phyloP scores from a whole-genome alignment of 169 alveolate species.

The Plasmodium vivax region DNA sequence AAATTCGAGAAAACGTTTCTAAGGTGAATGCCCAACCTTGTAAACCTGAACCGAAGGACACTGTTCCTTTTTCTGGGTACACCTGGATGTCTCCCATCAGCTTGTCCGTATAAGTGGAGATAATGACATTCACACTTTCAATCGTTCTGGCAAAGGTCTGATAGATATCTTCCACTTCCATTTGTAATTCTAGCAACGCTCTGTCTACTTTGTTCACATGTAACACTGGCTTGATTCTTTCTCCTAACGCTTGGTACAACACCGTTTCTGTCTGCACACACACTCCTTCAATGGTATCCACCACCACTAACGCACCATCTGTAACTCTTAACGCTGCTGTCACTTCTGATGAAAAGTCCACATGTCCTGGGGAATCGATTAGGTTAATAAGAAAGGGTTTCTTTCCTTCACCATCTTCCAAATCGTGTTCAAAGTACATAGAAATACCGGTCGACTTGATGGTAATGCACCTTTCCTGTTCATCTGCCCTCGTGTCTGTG shows the following conservation, averaged over 20 bases:
- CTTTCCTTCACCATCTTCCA: slow-evolving; percentile 91
- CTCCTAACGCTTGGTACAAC: slow-evolving; percentile 98
- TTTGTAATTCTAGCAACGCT: slow-evolving; percentile 96
- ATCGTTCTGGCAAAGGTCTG: slow-evolving; percentile 96
- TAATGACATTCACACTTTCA: slow-evolving; percentile 98
- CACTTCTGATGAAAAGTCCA: slow-evolving; percentile 99
- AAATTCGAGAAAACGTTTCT: slow-evolving; percentile 96
- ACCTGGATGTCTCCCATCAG: slow-evolving; percentile 97
- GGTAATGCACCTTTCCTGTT: slow-evolving; percentile 99
- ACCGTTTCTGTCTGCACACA: slow-evolving; percentile 99
- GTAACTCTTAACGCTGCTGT: slow-evolving; percentile 99
- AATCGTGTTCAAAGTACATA: slow-evolving; percentile 97
- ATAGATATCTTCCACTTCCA: slow-evolving; percentile 98
- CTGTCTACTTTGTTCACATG: slow-evolving; percentile 99
- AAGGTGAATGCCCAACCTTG: slow-evolving; percentile 99
- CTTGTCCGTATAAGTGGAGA: slow-evolving; percentile 96
- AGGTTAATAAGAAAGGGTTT: slow-evolving; percentile 96
- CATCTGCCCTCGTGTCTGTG: slow-evolving; percentile 99
- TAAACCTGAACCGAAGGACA: slow-evolving; percentile 98
- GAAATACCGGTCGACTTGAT: slow-evolving; percentile 99
- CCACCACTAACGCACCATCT: slow-evolving; percentile 99
- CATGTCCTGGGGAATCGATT: slow-evolving; percentile 99
- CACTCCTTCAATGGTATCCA: slow-evolving; percentile 99
- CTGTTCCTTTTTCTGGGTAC: slow-evolving; percentile 98
- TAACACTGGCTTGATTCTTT: slow-evolving; percentile 97